These are phyloP conservation scores for Ampelocalamus luodianensis DNA, from an alignment of 176 grass and related monocot genomes.

Conservation along the genomic window DNA sequence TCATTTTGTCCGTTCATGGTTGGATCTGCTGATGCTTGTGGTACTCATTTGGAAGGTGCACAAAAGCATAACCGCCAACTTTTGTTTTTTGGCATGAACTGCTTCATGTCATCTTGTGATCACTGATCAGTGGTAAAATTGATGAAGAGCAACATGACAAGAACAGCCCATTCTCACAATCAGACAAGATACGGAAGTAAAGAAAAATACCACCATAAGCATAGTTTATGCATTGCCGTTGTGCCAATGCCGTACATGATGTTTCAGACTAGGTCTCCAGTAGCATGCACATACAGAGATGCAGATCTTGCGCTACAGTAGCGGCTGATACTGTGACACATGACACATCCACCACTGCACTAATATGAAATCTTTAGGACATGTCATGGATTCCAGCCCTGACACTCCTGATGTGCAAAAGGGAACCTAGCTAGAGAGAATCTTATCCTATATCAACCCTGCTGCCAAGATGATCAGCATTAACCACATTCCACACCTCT, in stretches of 20 bases:
- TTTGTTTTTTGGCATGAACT: slow-evolving; percentile 41
- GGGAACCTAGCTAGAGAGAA: slow-evolving; percentile 20
- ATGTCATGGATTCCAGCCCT: slow-evolving; percentile 22
- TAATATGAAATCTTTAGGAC: neutral
- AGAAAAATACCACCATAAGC: neutral
- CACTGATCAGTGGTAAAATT: slow-evolving; percentile 5
- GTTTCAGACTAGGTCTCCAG: slow-evolving; percentile 2
- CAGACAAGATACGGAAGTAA: neutral
- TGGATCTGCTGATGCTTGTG: slow-evolving; percentile 33
- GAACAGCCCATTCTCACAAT: slow-evolving; percentile 1
- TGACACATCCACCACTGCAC: neutral
- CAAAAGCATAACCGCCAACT: neutral
- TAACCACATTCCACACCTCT: slow-evolving; percentile 10
- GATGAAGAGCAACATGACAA: neutral
- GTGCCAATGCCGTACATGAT: neutral
- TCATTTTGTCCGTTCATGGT: slow-evolving; percentile 35
- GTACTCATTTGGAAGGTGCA: slow-evolving; percentile 32
- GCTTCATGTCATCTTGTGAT: neutral
- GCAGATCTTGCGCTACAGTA: neutral
- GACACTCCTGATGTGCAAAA: neutral
- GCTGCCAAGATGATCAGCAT: slow-evolving; percentile 33
- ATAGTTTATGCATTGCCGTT: neutral
- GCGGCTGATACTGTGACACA: neutral
- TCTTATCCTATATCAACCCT: slow-evolving; percentile 33
- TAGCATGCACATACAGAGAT: slow-evolving; percentile 1